A percentile compares a stretch with the other conserved stretches of the same genome.
These are phyloP conservation scores for Phytophthora pini DNA, from an alignment of 352 stramenopile species.

Conservation along the genomic window DNA sequence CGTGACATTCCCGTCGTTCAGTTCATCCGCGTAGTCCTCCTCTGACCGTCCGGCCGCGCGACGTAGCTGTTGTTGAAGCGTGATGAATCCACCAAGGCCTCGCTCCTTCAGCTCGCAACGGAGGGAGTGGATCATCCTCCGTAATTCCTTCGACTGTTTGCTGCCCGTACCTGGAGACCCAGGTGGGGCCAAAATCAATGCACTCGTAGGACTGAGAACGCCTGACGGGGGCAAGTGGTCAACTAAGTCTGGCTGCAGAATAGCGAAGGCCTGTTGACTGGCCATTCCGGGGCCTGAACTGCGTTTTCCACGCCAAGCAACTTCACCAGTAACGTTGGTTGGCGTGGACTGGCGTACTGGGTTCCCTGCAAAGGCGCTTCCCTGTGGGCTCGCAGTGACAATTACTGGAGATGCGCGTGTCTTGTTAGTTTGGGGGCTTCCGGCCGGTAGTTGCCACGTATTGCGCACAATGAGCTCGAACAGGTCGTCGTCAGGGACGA, in stretches of 20 bases:
- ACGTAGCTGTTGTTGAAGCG: slow-evolving; percentile 75
- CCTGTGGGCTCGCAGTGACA: slow-evolving; percentile 14
- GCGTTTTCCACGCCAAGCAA: slow-evolving; percentile 16
- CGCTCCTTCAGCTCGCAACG: slow-evolving; percentile 66
- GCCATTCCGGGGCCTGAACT: slow-evolving; percentile 46
- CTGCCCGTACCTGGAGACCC: slow-evolving; percentile 17
- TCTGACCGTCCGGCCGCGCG: slow-evolving; percentile 45
- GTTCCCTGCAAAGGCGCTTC: slow-evolving; percentile 7
- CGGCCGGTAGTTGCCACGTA: slow-evolving; percentile 66
- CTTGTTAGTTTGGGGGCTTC: slow-evolving; percentile 12
- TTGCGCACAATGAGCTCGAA: slow-evolving; percentile 92
- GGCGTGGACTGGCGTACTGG: slow-evolving; percentile 23
- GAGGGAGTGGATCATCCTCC: slow-evolving; percentile 59
- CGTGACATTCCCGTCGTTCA: slow-evolving; percentile 68
- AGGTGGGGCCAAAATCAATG: slow-evolving; percentile 13
- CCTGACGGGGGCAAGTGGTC: slow-evolving; percentile 36
- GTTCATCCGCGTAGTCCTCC: slow-evolving; percentile 52
- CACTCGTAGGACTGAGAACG: slow-evolving; percentile 13
- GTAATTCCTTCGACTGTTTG: slow-evolving; percentile 70
- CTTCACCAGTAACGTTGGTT: slow-evolving; percentile 13
- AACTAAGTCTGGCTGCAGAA: slow-evolving; percentile 66
- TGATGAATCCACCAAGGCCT: slow-evolving; percentile 76
- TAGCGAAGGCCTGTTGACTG: slow-evolving; percentile 64
- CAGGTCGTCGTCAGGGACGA: slow-evolving; percentile 89
- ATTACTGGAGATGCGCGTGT: slow-evolving; percentile 1